Evolutionary conservation across 1,139 yeast species (phyloP), one percentile per base, ranked within the genome.

Genomic region (Candida smagusa): DNA sequence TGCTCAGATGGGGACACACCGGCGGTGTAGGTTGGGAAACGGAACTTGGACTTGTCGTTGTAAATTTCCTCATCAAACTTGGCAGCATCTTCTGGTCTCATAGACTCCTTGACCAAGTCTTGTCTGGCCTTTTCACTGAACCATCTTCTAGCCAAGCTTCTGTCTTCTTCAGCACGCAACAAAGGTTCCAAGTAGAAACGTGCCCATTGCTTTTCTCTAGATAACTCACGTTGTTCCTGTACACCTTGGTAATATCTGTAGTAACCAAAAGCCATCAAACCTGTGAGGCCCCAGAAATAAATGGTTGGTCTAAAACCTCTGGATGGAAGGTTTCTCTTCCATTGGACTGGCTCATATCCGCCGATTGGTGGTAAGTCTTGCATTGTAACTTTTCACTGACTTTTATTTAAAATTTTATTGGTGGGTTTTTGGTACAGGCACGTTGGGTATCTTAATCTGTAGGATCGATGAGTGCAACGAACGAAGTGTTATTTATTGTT

Each of bases 321-420:
- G 3, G 94, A 67, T 27, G 95, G 95, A 43, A 87, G 66, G 61
- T 86, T 84, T 63, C 95, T 78, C 68, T 83, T 84, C 95, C 95
- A 87, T 68, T 87, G 96, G 43, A 87, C 77, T 36, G 87, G 84
- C 49, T 83, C 90, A 54, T 86, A 87, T 52, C 95, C 95, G 46
- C 87, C 89, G 52, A 78, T 71, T 46, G 96, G 96, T 58, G 96
- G 95, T 58, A 87, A 71, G 58, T 87, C 96, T 74, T 87, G 96
- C 76, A 71, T 71, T 19, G 28, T 30, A 11, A 26, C 28, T 38
- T 36, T 37, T 37, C 34, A 9, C 36, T 39, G 29, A 35, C 35
- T 35, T 38, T 36, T 39, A 22, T 33, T 23, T 33, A 30, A 28
- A 33, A 31, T 41, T 36, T 39, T 39, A 41, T 41, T 41, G 43